Conservation (phyloP, 2,329 filamentous ascomycete species). For the Chaetomiaceae sp. region DNA sequence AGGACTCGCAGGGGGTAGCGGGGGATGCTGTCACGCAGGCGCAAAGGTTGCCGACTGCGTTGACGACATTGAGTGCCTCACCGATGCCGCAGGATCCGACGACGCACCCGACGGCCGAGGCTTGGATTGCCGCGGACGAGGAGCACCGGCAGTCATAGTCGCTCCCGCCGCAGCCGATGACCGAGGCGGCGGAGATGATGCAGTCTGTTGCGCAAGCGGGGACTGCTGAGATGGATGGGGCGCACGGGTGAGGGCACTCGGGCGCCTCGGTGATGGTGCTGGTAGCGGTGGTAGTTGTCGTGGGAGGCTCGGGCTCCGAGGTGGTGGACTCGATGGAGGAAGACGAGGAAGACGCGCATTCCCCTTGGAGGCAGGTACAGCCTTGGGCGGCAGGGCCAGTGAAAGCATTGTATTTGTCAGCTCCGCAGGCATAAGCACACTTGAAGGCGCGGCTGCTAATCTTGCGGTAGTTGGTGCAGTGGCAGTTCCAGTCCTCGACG, state of each 20-base stretch:
- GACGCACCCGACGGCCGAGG: slow-evolving; percentile 6
- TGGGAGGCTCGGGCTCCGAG: neutral
- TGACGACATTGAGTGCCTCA: neutral
- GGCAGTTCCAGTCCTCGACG: slow-evolving; percentile 4
- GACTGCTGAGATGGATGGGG: neutral
- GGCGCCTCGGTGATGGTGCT: neutral
- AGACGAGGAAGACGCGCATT: neutral
- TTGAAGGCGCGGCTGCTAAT: neutral
- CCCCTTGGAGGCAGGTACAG: neutral
- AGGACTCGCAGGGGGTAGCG: neutral
- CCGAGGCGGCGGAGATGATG: slow-evolving; percentile 9
- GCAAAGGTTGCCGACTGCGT: slow-evolving; percentile 1
- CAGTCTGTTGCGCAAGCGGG: neutral
- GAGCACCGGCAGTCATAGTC: slow-evolving; percentile 14
- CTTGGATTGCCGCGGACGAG: slow-evolving; percentile 11
- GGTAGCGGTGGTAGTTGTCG: neutral
- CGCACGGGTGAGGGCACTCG: neutral
- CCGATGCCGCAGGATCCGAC: slow-evolving; percentile 7
- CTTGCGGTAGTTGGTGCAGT: slow-evolving; percentile 1
- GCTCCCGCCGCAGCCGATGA: slow-evolving; percentile 5
- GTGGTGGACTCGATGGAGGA: neutral
- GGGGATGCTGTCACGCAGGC: slow-evolving; percentile 7
- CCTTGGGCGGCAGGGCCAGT: neutral
- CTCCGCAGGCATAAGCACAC: neutral
- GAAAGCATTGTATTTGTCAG: neutral